Base-by-base conservation (phyloP, 257 asterid genomes). In the Datura wrightii region DNA sequence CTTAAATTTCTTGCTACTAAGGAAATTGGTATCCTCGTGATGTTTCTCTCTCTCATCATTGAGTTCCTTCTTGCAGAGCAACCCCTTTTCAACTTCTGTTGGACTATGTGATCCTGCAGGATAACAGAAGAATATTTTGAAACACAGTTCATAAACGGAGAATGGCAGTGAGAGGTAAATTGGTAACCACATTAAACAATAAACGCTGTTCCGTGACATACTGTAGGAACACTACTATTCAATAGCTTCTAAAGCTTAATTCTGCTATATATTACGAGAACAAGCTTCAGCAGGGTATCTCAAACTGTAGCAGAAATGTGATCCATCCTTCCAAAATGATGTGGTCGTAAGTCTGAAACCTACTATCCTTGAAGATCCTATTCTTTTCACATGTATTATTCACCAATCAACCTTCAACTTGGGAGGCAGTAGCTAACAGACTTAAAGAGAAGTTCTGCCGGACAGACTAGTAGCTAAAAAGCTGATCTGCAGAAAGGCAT, bases 101-200 rank as follows among this genome's bases (percentile, higher is more conserved):
- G 83, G 87, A 18, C 88, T 87, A 41, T 82, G 92, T 7, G 76
- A 80, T 87, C 98, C 98, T 93, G 88, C 54, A 58, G 39, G 62
- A 52, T 24, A 46, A 50, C 62, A 52, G 36, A 8, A 9, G 15
- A 84, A 18, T 71, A 59, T 46, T 59, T 44, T 8, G 37, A 59
- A 3, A 72, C 42, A 10, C 13, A 16, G 41, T 46, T 48, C 44
- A 8, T 24, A 76, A 3, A 7, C 19, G 2, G 60, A 78, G 63
- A 52, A 78, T 14, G 31, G 62, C 34, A 48, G 48, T 50, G 82
- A 63, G 82, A 31, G 63, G 48, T 58, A 13, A 48, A 81, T 55
- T 39, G 13, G 34, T 54, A 50, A 36, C 31, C 16, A 42, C 44
- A n/a, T 18, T 55, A 44, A 71, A n/a, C 36, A 70, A 55, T 16